Evolutionary conservation across 2,329 filamentous ascomycete species (phyloP), one percentile per base, ranked within the genome.

Genomic region (Arthrinium phaeospermum): DNA sequence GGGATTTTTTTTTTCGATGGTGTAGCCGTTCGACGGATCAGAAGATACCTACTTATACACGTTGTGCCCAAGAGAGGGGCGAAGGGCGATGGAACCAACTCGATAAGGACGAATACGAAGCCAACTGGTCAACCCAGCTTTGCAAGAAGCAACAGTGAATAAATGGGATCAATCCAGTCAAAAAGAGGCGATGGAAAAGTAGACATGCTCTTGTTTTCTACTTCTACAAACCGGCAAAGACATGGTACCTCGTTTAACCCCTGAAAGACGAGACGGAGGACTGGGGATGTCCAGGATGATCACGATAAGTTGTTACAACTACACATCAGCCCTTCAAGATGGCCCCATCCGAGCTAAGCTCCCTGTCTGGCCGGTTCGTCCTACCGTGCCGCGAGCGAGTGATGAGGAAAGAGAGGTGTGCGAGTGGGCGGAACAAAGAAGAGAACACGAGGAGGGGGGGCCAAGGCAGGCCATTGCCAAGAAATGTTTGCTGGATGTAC

Each of bases 401-500:
- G 67, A 49, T 24, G 45, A 27, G 27, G 45, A 30, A n/a, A 12
- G 14, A 49, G 44, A 14, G 67, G 45, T 34, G 67, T 27, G 47
- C 45, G 27, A 45, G 45, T 47, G 67, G 45, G 47, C 45, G 45
- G 27, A 49, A 46, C 45, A 34, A 46, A 68, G 67, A 34, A 30
- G 19, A 27, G 24, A 46, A 46, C 7, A 27, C 14, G 57, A 41
- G 37, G 37, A 64, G 57, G 34, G 57, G 57, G 57, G 57, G 34
- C 34, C 57, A 64, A 64, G n/a, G 57, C 34, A 64, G 30, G 44
- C 12, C 24, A 37, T 34, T 34, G 67, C 67, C 67, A 68, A 68
- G 67, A 41, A 34, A 49, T 49, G 45, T 69, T 49, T 69, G 67
- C 67, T 69, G 67, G 24, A 34, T 51, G 68, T 70, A 41, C 34